Conservation (phyloP, 2,329 filamentous ascomycete species). For the Mollisia scopiformis region DNA sequence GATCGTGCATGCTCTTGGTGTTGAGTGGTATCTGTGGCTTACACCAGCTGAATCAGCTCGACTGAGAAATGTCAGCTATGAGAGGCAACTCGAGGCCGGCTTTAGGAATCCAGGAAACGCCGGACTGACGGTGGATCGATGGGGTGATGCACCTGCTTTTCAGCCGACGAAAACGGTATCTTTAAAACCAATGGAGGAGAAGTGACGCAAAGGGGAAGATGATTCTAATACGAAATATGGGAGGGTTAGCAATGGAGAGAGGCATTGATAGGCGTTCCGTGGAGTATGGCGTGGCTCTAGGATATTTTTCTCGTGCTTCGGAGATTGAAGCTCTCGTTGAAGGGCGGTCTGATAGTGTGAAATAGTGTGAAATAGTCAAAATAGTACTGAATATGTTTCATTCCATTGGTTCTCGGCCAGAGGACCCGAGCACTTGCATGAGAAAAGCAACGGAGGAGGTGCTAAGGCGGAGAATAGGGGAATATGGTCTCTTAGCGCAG, state of each 20-base stretch:
- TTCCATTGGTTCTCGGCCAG: not conserved
- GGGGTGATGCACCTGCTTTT: constrained; percentile 38
- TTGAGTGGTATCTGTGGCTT: constrained; percentile 53
- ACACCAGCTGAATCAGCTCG: constrained; percentile 58
- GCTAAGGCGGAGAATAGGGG: not conserved
- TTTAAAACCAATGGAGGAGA: not conserved
- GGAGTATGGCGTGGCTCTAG: not conserved
- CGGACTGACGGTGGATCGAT: constrained; percentile 47
- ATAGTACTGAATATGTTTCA: not conserved
- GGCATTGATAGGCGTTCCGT: too few relatives aligned
- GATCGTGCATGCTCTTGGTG: constrained; percentile 50
- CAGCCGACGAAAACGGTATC: not conserved
- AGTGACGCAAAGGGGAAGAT: not conserved
- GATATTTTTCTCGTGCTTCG: not conserved
- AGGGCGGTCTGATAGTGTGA: not conserved
- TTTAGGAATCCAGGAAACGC: constrained; percentile 51
- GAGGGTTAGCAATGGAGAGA: too few relatives aligned
- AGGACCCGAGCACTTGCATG: not conserved
- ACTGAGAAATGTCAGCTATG: constrained; percentile 57
- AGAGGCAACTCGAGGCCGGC: constrained; percentile 57
- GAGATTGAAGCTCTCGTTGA: not conserved
- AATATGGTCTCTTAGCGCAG: not conserved
- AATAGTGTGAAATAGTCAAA: not conserved
- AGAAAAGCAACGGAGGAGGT: not conserved
- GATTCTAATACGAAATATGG: too few relatives aligned